These are phyloP conservation scores for Schizothecium vesticola DNA, from an alignment of 495 filamentous ascomycete genomes.

Conservation along the genomic window DNA sequence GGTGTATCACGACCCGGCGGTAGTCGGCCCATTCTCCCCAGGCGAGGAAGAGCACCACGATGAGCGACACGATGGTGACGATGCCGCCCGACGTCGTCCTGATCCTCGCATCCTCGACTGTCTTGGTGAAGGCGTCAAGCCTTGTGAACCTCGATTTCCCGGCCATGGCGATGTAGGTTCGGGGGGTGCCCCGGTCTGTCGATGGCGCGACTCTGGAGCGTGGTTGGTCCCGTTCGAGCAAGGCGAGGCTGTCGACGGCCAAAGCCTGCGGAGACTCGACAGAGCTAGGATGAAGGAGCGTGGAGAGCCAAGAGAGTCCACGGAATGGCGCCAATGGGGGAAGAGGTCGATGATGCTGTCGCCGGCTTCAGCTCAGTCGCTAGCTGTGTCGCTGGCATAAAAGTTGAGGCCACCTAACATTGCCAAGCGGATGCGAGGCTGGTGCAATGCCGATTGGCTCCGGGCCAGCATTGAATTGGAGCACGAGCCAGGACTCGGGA, in stretches of 20 bases:
- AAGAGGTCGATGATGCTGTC: background rate
- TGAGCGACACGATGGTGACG: slow-evolving; percentile 82
- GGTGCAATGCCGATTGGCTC: slow-evolving; percentile 12
- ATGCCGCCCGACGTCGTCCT: slow-evolving; percentile 96
- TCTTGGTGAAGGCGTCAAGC: slow-evolving; percentile 98
- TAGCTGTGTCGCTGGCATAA: slow-evolving; percentile 1
- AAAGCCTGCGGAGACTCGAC: background rate
- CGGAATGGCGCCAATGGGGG: background rate
- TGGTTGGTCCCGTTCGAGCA: background rate
- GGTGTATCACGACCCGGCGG: slow-evolving; percentile 74
- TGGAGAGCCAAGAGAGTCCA: background rate
- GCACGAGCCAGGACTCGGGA: background rate
- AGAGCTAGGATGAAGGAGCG: background rate
- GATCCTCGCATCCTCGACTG: slow-evolving; percentile 94
- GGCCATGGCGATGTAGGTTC: background rate
- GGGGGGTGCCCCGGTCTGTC: slow-evolving; percentile 46
- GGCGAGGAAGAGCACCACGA: slow-evolving; percentile 80
- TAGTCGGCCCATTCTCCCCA: slow-evolving; percentile 98
- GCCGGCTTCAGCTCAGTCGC: background rate
- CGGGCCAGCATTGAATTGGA: background rate
- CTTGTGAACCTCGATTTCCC: slow-evolving; percentile 80
- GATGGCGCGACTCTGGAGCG: background rate
- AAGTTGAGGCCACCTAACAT: slow-evolving; percentile 29
- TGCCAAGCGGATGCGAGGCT: slow-evolving; percentile 9
- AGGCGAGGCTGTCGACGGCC: background rate